Base-by-base conservation (phyloP, 352 stramenopile genomes). In the Globisporangium solare region DNA sequence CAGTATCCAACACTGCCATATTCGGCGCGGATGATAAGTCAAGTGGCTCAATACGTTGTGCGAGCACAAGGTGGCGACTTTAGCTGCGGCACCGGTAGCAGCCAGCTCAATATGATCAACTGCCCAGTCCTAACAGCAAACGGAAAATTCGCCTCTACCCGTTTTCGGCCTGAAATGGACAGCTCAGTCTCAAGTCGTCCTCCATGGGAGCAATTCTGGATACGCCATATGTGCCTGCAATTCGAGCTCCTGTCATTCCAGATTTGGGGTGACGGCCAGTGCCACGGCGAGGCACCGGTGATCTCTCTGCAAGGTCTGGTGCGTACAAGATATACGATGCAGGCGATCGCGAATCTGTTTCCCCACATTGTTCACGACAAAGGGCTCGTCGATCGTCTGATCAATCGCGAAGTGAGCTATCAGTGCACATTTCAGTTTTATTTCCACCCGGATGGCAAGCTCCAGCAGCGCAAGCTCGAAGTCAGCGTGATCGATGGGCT, bases 21-120 rank as follows among this genome's bases (percentile, higher is more conserved):
- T 24, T 53, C 47, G 4, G 24, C 27, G 31, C 11, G 3, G 35
- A 56, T 47, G 51, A 35, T 40, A 7, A 18, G 35, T 17, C 51
- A 20, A 8, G n/a, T 56, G 32, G 32, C 47, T 14, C 51, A 48
- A 21, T 50, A 60, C 18, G 68, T 68, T 41, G 54, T 63, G 18
- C 64, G 48, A 15, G 50, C 50, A 6, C 60, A 55, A 15, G 56
- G 47, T 0, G 59, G 68, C 43, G 27, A 64, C 35, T 56, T 69
- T 51, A 71, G 13, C 39, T 13, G 63, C 61, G 53, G 49, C 46
- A 64, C 68, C 43, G 48, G 48, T 37, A 37, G 41, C 43, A 47
- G 47, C 27, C 4, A 35, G 5, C 27, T 10, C 27, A 47, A n/a
- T 22, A 42, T 27, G 64, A 71, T 27, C 13, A 27, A 51, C 8